These are phyloP conservation scores for Malus fusca DNA, from an alignment of 306 rosid genomes.

Conservation along the genomic window DNA sequence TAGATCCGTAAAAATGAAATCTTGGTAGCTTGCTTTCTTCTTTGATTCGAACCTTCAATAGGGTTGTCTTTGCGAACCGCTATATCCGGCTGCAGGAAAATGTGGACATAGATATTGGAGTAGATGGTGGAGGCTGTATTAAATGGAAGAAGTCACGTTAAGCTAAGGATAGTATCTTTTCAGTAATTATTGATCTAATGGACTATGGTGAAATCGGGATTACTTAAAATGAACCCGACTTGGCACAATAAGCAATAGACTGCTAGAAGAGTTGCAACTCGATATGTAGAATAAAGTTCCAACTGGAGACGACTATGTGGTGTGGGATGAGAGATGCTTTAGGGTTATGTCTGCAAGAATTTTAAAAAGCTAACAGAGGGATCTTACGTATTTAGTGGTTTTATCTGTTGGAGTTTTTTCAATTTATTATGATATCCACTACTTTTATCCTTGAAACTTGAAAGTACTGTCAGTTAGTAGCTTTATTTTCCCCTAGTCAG, in stretches of 20 bases:
- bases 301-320: background rate
- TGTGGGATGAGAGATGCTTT: background rate
- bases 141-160: background rate
- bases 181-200: slow-evolving; percentile 5
- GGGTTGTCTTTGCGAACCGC: background rate
- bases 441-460: background rate
- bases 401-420: slow-evolving; percentile 1
- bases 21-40: background rate
- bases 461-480: background rate
- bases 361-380: background rate
- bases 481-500: background rate
- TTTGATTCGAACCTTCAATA: background rate
- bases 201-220: background rate
- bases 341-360: background rate
- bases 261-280: background rate
- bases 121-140: background rate
- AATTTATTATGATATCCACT: background rate
- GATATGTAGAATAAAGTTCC: background rate
- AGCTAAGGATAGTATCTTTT: slow-evolving; percentile 7
- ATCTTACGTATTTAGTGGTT: background rate
- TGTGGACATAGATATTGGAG: background rate
- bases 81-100: background rate
- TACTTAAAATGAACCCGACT: background rate
- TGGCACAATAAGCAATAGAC: background rate
- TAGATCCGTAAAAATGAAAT: slow-evolving; percentile 5